These are phyloP conservation scores for Zanthoxylum bungeanum DNA, from an alignment of 345 rosid genomes.

Conservation along the genomic window DNA sequence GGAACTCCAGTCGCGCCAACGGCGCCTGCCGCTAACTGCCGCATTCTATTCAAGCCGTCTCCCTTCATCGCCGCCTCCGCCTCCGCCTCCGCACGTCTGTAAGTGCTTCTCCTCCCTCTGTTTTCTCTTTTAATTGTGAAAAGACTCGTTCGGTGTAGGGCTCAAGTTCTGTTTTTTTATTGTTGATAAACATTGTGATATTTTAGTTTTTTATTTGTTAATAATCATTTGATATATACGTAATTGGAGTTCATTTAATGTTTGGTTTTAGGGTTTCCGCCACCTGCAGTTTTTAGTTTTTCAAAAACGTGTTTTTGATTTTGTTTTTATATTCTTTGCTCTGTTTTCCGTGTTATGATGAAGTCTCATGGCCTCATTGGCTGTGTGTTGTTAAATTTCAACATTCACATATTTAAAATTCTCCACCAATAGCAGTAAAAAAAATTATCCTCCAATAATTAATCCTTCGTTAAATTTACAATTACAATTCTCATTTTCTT, in stretches of 20 bases:
- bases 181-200: not conserved
- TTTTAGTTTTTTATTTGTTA: not conserved
- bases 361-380: not conserved
- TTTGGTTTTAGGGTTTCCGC: not conserved
- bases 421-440: not conserved
- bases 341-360: not conserved
- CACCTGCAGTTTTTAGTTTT: not conserved
- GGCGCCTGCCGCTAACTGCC: conserved; percentile 6
- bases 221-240: not conserved
- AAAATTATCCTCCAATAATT: not conserved
- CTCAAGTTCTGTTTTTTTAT: not conserved
- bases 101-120: not conserved
- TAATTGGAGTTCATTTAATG: not conserved
- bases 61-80: conserved; percentile 5
- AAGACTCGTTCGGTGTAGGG: not conserved
- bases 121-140: not conserved
- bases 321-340: not conserved
- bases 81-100: conserved; percentile 8
- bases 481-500: too few species aligned
- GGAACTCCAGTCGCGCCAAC: not conserved
- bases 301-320: not conserved
- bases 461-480: too few species aligned
- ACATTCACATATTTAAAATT: too few species aligned
- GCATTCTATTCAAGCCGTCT: not conserved
- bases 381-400: not conserved